Evolutionary conservation across 805 yeast species (phyloP), one percentile per base, ranked within the genome.

Genomic region (Saccharomycopsis sp.): DNA sequence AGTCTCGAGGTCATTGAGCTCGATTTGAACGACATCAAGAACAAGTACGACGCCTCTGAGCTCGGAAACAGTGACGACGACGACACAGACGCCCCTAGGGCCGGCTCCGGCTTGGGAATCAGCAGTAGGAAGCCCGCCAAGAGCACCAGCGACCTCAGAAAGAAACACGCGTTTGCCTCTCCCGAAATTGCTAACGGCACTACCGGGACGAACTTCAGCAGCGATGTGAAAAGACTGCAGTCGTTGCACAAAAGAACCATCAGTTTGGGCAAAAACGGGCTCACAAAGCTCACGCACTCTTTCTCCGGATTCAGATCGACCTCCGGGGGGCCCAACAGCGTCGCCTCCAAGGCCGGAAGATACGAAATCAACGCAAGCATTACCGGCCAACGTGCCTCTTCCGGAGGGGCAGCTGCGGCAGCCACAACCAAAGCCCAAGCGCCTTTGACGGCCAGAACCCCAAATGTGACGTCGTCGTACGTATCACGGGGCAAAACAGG

Each of bases 231-330:
- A n/a, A 47, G 60, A 41, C 21, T 52, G 24, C 59, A 52, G 24
- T 48, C 54, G 3, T 59, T 59, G 34, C 62, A 59, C 34, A 59
- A 56, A 23, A 20, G 62, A 37, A 59, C 62, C 14, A 24, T 59
- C 34, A 60, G 63, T 58, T 58, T 57, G 2, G 55, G 61, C 7
- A 60, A 58, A 24, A 55, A 55, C 7, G 53, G 59, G 7, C 48
- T 60, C 3, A 60, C 53, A 41, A 60, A 58, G 34, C 57, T 60
- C n/a, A 58, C 61, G 2, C 50, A 50, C 24, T 58, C 61, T 23
- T 55, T 60, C 20, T 57, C 63, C 7, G 63, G 63, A 15, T 60
- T 60, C 53, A 20, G 61, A 9, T 52, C 58, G 3, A 18, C 60
- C 12, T 51, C 59, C 7, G 51, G 29, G 7, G 48, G 21, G 16